These are phyloP conservation scores for Eucalyptus decipiens DNA, from an alignment of 345 rosid genomes.

Conservation along the genomic window DNA sequence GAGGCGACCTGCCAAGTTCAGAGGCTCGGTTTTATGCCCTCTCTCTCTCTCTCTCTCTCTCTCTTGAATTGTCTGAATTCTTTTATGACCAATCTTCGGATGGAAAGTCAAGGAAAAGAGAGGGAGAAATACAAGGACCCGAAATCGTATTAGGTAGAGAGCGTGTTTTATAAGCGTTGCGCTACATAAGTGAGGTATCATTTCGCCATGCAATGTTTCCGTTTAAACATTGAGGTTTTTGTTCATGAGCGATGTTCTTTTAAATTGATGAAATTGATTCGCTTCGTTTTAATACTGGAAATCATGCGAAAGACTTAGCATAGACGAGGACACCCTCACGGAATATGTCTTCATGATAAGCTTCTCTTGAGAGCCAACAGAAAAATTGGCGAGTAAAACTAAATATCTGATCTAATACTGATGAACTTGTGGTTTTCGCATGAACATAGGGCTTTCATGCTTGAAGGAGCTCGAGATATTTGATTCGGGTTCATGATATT, in stretches of 20 bases:
- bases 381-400: neutral
- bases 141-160: neutral
- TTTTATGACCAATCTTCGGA: neutral
- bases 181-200: neutral
- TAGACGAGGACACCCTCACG: fast-evolving
- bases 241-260: fast-evolving
- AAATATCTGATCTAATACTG: too few relatives aligned
- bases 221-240: neutral
- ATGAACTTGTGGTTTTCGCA: neutral
- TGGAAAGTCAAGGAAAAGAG: neutral
- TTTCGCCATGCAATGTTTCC: neutral
- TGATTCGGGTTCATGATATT: neutral
- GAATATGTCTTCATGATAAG: neutral
- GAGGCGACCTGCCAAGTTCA: neutral
- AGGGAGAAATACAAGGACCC: neutral
- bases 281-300: neutral
- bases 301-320: neutral
- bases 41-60: neutral
- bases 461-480: neutral
- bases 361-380: neutral
- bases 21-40: neutral
- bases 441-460: neutral
- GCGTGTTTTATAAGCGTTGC: neutral
- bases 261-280: neutral
- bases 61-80: neutral